Conservation (phyloP, 2,329 filamentous ascomycete species). For the Fusarium pseudocircinatum region DNA sequence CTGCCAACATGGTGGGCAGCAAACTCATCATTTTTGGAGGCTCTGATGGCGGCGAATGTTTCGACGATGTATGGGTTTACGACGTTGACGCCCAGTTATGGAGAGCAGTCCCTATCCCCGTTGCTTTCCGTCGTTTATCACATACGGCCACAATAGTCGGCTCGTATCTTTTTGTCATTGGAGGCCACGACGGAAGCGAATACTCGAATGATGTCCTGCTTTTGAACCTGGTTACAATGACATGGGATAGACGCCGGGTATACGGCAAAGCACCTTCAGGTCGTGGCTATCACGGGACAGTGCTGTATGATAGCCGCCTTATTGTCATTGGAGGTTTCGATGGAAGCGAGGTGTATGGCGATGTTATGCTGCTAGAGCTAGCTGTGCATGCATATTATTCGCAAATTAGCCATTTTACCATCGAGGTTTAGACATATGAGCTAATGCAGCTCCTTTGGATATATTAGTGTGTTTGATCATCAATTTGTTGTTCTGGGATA, state of each 20-base stretch:
- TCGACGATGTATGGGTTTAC: slow-evolving; percentile 78
- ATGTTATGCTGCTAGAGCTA: slow-evolving; percentile 73
- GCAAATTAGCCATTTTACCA: slow-evolving; percentile 77
- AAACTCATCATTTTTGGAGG: slow-evolving; percentile 78
- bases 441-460: background rate
- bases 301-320: slow-evolving; percentile 72
- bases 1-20: slow-evolving; percentile 76
- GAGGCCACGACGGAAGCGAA: slow-evolving; percentile 75
- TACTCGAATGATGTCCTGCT: slow-evolving; percentile 76
- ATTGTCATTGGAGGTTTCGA: slow-evolving; percentile 75
- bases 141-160: slow-evolving; percentile 76
- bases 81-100: slow-evolving; percentile 71
- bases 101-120: slow-evolving; percentile 66
- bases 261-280: slow-evolving; percentile 71
- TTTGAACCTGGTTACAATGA: slow-evolving; percentile 77
- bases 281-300: slow-evolving; percentile 73
- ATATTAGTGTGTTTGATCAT: slow-evolving; percentile 21
- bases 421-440: slow-evolving; percentile 64
- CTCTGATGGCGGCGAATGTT: slow-evolving; percentile 76
- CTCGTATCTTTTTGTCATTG: slow-evolving; percentile 75
- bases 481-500: slow-evolving; percentile 20
- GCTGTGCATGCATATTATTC: slow-evolving; percentile 78
- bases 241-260: slow-evolving; percentile 74
- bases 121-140: slow-evolving; percentile 71
- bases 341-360: slow-evolving; percentile 72